A percentile compares a stretch with the other conserved stretches of the same genome.
phyloP scores from a whole-genome alignment of 306 rosid species.

The Sphenostylis stenocarpa region DNA sequence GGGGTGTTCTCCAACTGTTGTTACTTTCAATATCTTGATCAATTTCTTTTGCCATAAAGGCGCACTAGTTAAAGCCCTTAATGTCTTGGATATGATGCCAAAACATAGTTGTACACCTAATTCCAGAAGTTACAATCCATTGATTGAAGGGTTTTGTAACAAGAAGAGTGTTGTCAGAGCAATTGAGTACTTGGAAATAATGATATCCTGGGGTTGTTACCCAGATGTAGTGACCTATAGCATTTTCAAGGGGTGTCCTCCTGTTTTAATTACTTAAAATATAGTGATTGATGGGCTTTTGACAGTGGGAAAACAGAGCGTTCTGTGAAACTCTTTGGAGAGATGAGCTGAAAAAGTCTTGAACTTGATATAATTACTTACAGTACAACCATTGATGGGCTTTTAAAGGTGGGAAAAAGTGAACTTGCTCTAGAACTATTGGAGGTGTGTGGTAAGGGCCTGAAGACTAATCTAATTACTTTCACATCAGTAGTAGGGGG shows the following conservation, averaged over 20 bases:
- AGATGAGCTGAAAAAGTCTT: conserved; percentile 63
- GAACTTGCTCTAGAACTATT: conserved; percentile 54
- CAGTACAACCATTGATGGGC: conserved; percentile 57
- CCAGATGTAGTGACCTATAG: conserved; percentile 85
- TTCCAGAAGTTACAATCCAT: conserved; percentile 74
- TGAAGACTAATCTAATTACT: conserved; percentile 68
- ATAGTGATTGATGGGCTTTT: conserved; percentile 81
- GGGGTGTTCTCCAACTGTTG: conserved; percentile 77
- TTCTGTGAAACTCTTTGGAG: conserved; percentile 66
- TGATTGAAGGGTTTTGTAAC: conserved; percentile 76
- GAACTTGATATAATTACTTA: conserved; percentile 2
- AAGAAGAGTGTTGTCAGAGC: conserved; percentile 71
- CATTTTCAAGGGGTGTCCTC: conserved; percentile 72
- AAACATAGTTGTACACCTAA: conserved; percentile 69
- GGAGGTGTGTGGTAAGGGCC: conserved; percentile 63
- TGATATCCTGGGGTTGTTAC: conserved; percentile 76
- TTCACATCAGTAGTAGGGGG: conserved; percentile 78
- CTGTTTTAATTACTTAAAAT: conserved; percentile 67
- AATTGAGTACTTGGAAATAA: conserved; percentile 67
- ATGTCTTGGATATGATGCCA: conserved; percentile 78
- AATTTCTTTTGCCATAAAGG: conserved; percentile 74
- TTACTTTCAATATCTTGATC: conserved; percentile 84
- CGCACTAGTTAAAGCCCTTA: conserved; percentile 70
- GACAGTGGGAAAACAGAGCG: conserved; percentile 61
- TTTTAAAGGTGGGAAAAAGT: conserved; percentile 67